Base-by-base conservation (phyloP, 495 filamentous ascomycete genomes). In the Penicillium salamii region DNA sequence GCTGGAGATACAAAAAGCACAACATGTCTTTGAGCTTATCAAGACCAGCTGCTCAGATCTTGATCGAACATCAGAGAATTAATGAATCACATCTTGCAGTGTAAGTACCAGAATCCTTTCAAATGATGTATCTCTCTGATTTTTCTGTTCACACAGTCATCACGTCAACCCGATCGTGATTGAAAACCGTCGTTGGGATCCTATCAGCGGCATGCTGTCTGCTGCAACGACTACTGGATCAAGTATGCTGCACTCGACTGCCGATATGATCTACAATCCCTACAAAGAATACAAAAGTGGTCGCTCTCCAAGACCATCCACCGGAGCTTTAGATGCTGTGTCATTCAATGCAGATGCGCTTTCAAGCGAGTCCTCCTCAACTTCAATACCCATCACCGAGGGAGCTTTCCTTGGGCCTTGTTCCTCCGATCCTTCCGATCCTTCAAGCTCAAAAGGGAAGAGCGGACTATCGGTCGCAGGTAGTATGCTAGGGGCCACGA, bases 11-110 rank as follows among this genome's bases (percentile, higher is more conserved):
- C 37, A 84, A 81, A 50, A 53, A 61, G 14, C 52, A 52, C 2
- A 58, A 57, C 21, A 57, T 75, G 3, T 67, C 66, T 17, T 34
- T 90, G 13, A 67, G 75, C 37, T 61, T 95, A 3, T 85, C 79
- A 32, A 74, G 86, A 1, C 50, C 89, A 24, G 90, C 88, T 1
- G 86, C 86, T 2, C 75, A 87, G 29, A 55, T 88, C 14, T 61
- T 87, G 3, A 78, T 88, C 1, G 68, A 81, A 42, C 67, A 73
- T 52, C 78, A 78, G 29, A 77, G 76, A 42, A 63, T 91, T 32
- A 72, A 76, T 14, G 85, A 82, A 73, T 77, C 78, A 26, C 76
- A 86, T 39, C 66, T 93, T 15, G 71, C 80, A 43, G 71, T 53
- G 63, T 66, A 28, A 15, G 62, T 46, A 79, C 1, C 68, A 69